Base-by-base conservation (phyloP, 1,139 yeast genomes). In the Yamadazyma songkhlaensis region DNA sequence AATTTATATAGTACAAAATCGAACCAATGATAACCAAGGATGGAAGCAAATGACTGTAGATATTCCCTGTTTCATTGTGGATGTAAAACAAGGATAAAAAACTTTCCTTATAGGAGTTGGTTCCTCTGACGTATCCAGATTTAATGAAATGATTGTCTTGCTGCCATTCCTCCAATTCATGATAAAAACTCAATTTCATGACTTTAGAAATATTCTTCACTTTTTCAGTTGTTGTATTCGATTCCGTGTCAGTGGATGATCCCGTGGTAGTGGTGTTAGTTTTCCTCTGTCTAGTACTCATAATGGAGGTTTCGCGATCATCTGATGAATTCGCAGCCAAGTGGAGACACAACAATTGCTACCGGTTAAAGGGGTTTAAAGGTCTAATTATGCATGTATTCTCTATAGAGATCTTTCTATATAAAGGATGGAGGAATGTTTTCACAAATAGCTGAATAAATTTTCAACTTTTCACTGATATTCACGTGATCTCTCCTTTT, bases 11-110 rank as follows among this genome's bases (percentile, higher is more conserved):
- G 31, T 51, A 50, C 6, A 48, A 27, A 2, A 65, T 47, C 0
- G 52, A 38, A 24, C 47, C 46, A 15, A 78, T 55, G 1, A 72
- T 54, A 2, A 68, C 46, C 4, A 71, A 37, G 0, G 85, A 80
- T 0, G 97, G 97, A 1, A 88, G 25, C 39, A 89, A 62, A 55
- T 89, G 97, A 2, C 92, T 67, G 60, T 86, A 84, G 28, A 90
- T 84, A 54, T 90, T 89, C 33, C 86, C 79, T 0, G 95, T 67
- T 56, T 89, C 97, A 51, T 89, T 89, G 59, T 89, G 96, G n/a
- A 86, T 45, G 47, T 81, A 84, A 13, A 74, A 57, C 29, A 89
- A 62, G 4, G 92, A 80, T 20, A 62, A 51, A 8, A 81, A 47
- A 44, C 88, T 80, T 31, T 60, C 64, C 25, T 42, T 45, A 39